phyloP scores from a whole-genome alignment of 257 asterid genomes.

The Solanum rostratum region DNA sequence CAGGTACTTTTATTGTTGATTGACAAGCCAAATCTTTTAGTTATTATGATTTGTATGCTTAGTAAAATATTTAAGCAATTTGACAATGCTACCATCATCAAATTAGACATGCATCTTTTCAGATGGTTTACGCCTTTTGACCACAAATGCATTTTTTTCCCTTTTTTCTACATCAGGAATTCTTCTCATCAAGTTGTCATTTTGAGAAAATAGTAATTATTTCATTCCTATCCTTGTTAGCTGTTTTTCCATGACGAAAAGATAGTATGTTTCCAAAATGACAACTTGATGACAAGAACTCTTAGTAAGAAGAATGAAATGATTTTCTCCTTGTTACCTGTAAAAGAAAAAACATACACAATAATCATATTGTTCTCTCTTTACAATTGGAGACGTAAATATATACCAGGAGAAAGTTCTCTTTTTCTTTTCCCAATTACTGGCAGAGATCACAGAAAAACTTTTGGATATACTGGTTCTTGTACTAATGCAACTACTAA shows the following conservation, averaged over 20 bases:
- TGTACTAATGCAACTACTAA: not conserved
- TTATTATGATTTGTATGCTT: not conserved
- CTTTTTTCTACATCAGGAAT: not conserved
- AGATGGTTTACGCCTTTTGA: not conserved
- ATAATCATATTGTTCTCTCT: not conserved
- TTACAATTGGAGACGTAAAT: not conserved
- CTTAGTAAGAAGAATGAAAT: no score
- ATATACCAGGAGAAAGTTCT: not conserved
- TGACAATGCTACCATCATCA: not conserved
- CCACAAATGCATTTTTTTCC: not conserved
- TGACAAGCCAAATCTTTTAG: not conserved
- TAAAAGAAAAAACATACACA: no score
- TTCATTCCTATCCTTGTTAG: no score
- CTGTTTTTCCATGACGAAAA: no score
- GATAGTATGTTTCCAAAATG: no score
- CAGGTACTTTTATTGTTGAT: slow-evolving; percentile 37
- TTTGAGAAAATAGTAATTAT: no score
- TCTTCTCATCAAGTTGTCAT: not conserved
- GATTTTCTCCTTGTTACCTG: no score
- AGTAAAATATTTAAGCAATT: not conserved
- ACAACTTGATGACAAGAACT: no score
- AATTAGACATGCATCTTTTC: not conserved
- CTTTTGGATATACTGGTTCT: not conserved
- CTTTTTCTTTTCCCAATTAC: not conserved
- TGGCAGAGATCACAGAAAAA: not conserved